Percentiles rank a stretch among this genome's conserved stretches.
Conservation (phyloP, 192 early-diverging fungal species). For the Coemansia sp. region DNA sequence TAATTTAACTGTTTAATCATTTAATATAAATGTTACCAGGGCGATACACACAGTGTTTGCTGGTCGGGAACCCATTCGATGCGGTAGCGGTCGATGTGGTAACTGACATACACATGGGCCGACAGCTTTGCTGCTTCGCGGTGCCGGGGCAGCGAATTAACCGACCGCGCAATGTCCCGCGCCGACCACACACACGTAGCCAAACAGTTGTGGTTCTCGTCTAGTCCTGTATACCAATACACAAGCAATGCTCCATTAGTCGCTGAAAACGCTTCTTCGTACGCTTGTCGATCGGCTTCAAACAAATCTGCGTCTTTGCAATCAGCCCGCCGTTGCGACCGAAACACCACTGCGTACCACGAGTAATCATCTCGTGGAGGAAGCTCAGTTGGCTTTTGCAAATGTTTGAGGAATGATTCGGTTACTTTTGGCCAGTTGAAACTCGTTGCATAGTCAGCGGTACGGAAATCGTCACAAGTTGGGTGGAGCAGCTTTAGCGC, state of each 20-base stretch:
- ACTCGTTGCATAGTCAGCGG: constrained; percentile 30
- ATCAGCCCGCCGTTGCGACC: constrained; percentile 36
- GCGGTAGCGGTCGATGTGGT: constrained; percentile 34
- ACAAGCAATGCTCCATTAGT: constrained; percentile 40
- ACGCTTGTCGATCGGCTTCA: constrained; percentile 37
- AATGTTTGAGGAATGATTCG: constrained; percentile 12
- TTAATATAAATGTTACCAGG: constrained; percentile 7
- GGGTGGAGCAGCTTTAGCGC: constrained; percentile 27
- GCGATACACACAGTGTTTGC: constrained; percentile 1
- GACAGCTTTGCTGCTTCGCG: constrained; percentile 30
- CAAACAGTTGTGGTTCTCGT: constrained; percentile 41
- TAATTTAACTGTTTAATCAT: neutral
- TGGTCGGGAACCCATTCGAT: constrained; percentile 16
- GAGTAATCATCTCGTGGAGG: neutral
- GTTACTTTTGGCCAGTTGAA: constrained; percentile 46
- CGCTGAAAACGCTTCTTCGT: constrained; percentile 33
- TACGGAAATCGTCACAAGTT: constrained; percentile 22
- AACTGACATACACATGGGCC: constrained; percentile 41
- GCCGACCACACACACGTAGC: constrained; percentile 48
- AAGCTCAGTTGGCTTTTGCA: neutral
- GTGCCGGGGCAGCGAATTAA: constrained; percentile 39
- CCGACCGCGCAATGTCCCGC: constrained; percentile 36
- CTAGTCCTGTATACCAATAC: constrained; percentile 48
- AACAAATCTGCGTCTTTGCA: constrained; percentile 44
- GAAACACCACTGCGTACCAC: constrained; percentile 52